Evolutionary conservation across 805 yeast species (phyloP), one percentile per base, ranked within the genome.

Genomic region (Hanseniaspora jakobsenii): DNA sequence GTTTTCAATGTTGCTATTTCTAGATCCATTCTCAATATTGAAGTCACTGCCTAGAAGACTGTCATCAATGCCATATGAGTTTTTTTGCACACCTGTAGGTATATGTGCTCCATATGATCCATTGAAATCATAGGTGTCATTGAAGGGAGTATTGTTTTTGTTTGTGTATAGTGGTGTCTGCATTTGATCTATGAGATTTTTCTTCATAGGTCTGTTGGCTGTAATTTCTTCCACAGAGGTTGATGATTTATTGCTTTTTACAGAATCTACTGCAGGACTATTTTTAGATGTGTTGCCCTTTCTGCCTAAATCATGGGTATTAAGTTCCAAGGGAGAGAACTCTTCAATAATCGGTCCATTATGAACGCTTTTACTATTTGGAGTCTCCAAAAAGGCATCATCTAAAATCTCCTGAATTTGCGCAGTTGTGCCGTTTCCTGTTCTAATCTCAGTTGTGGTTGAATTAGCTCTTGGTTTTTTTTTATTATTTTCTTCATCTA

Each of bases 221-320:
- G 12, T 5, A 6, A 27, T 21, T 7, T 14, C 26, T 3, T 38
- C 9, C 2, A 28, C 12, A 7, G 21, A 22, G 12, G 31, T 22
- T 14, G 27, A 28, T 18, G 42, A 27, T 6, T 37, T 28, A 19
- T 30, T 37, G 32, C 47, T 43, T 7, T 37, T 35, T 19, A 38
- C 40, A n/a, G 44, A 38, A 27, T 45, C 44, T 2, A 45, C 35
- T 10, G 28, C 28, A 5, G 48, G 48, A 30, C 48, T 45, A n/a
- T 38, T 36, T 1, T 12, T 14, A 10, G 14, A 7, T n/a, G n/a
- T n/a, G n/a, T n/a, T n/a, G n/a, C n/a, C n/a, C n/a, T n/a, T n/a
- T n/a, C n/a, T n/a, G n/a, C n/a, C n/a, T n/a, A n/a, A n/a, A n/a
- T n/a, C n/a, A n/a, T 24, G 10, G 27, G 5, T 19, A 18, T 18